Evolutionary conservation across 805 yeast species (phyloP).

Genomic region (Ogataea nakhonphanomensis): DNA sequence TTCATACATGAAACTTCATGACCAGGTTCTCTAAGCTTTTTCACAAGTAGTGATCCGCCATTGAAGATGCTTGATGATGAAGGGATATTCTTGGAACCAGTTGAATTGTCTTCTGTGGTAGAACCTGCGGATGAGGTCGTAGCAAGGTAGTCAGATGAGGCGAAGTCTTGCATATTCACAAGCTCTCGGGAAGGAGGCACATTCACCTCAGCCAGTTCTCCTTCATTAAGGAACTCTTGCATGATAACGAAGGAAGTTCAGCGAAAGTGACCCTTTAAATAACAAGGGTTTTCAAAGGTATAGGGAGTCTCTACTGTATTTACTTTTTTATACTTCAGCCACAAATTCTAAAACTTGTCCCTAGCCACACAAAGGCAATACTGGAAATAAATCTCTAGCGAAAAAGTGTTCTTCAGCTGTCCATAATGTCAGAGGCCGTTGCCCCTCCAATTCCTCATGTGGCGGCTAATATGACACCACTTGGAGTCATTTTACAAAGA

Average conservation of each 20-base stretch:
- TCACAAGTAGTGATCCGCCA: not conserved
- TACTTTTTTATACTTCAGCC: constrained; percentile 6
- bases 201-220: not conserved
- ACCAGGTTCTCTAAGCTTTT: constrained; percentile 6
- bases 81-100: not conserved
- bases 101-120: not conserved
- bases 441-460: constrained; percentile 58
- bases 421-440: constrained; percentile 7
- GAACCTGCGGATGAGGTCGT: constrained; percentile 3
- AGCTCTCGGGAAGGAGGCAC: constrained; percentile 5
- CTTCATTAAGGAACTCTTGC: not conserved
- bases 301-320: constrained; percentile 6
- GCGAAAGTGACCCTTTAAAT: not conserved
- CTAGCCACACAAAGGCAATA: constrained; percentile 10
- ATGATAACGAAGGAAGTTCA: not conserved
- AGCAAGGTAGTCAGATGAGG: constrained; percentile 21
- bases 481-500: constrained; percentile 55
- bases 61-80: not conserved
- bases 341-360: constrained; percentile 1
- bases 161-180: constrained; percentile 21
- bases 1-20: constrained; percentile 4
- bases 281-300: not conserved
- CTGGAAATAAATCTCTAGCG: not conserved
- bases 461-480: constrained; percentile 63
- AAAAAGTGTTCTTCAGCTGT: constrained; percentile 1